phyloP scores from a whole-genome alignment of 1,139 yeast species.

The Tardiomyces blankii region DNA sequence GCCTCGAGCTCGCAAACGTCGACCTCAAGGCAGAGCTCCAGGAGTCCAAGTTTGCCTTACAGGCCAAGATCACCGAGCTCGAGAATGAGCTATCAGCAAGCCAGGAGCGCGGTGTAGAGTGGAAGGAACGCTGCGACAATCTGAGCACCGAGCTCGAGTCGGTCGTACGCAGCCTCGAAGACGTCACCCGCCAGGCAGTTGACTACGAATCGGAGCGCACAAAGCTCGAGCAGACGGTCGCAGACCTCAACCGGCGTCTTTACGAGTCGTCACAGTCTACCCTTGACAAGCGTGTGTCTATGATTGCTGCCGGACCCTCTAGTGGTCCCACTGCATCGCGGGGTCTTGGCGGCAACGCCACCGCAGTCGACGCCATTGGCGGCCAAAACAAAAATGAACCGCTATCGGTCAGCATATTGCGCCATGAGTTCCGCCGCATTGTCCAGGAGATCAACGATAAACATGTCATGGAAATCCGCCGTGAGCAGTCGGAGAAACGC shows the following conservation, averaged over 20 bases:
- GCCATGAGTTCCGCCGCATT: constrained; percentile 62
- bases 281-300: constrained; percentile 16
- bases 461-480: constrained; percentile 41
- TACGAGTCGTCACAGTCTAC: constrained; percentile 10
- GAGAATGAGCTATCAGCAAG: constrained; percentile 12
- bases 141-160: constrained; percentile 22
- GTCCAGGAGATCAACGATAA: constrained; percentile 52
- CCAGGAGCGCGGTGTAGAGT: constrained; percentile 16
- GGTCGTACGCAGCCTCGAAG: constrained; percentile 24
- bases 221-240: constrained; percentile 17
- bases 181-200: constrained; percentile 27
- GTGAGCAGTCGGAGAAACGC: constrained; percentile 43
- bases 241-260: constrained; percentile 17
- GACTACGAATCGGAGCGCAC: constrained; percentile 26
- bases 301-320: constrained; percentile 8
- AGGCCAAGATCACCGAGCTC: constrained; percentile 18
- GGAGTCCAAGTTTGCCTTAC: constrained; percentile 19
- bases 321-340: not conserved
- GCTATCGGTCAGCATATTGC: constrained; percentile 30
- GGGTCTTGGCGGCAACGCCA: constrained; percentile 1
- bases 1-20: constrained; percentile 24
- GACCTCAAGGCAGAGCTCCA: constrained; percentile 26
- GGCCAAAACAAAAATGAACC: constrained; percentile 10
- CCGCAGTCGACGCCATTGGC: not conserved
- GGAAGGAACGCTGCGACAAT: constrained; percentile 22